Base-by-base conservation (phyloP, 2,329 filamentous ascomycete species). In the Fusarium subtropicale region DNA sequence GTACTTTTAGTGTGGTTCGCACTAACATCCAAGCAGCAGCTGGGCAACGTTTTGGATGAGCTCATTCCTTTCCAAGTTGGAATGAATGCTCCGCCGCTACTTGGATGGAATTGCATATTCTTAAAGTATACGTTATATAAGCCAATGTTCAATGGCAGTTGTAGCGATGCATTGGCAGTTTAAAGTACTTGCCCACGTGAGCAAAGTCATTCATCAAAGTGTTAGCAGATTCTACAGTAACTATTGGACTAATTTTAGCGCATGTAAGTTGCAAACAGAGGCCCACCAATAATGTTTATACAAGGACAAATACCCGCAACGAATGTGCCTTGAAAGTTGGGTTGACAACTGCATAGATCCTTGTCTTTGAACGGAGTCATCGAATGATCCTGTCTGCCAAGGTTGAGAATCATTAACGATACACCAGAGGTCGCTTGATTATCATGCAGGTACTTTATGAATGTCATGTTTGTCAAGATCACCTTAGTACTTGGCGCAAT, bases 181-280 rank as follows among this genome's bases (percentile, higher is more conserved):
- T 22, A 31, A 39, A 45, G 28, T 20, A 38, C 22, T 12, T 64
- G 59, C 9, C 59, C 60, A 64, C 44, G 60, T 64, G 60, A 64
- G 48, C 13, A 26, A 5, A 20, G 22, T 30, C 24, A 41, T 28
- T 30, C 4, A n/a, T 20, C 34, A 52, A 30, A 30, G n/a, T 41
- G 48, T 39, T 52, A 52, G 18, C 13, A 39, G 34, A 26, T 5
- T 39, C 22, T 16, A 52, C 24, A 39, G 33, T 13, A 18, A 51
- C 34, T 52, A 8, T 46, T 39, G 22, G 8, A 18, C 38, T 45
- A 54, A 39, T 20, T 56, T 63, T 38, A 62, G 41, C n/a, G 52
- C 22, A 34, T 20, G 16, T 15, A 48, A 55, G 24, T 44, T 55
- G 55, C 30, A 57, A 42, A 26, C 28, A 39, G 24, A 39, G 20